phyloP scores from a whole-genome alignment of 768 basidiomycete genomes.

The Pleurotus pulmonarius region DNA sequence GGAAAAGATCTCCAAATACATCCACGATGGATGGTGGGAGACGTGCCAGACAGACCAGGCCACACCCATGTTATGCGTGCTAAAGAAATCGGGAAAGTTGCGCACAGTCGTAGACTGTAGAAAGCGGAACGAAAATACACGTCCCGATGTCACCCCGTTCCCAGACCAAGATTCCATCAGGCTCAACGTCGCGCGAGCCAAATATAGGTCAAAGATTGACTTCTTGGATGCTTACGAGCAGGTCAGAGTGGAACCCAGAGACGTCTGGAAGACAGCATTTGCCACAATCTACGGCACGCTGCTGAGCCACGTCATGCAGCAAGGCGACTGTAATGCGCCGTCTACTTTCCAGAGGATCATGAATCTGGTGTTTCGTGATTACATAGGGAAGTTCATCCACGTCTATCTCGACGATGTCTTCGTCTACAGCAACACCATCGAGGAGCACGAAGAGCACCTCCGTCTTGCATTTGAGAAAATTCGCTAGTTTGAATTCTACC shows the following conservation, averaged over 20 bases:
- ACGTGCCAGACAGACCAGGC: conserved; percentile 16
- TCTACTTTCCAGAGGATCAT: conserved; percentile 43
- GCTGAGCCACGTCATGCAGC: conserved; percentile 36
- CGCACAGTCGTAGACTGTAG: conserved; percentile 30
- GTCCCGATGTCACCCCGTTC: conserved; percentile 34
- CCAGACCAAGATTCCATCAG: conserved; percentile 33
- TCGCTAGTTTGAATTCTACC: conserved; percentile 22
- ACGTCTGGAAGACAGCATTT: conserved; percentile 29
- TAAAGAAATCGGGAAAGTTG: conserved; percentile 28
- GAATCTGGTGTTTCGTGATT: conserved; percentile 33
- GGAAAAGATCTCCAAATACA: conserved; percentile 28
- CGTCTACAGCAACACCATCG: conserved; percentile 29
- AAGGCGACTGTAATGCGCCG: conserved; percentile 42
- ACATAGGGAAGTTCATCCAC: conserved; percentile 35
- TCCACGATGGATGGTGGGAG: conserved; percentile 31
- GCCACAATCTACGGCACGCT: conserved; percentile 33
- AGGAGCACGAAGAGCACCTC: conserved; percentile 34
- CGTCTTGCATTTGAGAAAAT: conserved; percentile 25
- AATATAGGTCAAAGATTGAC: conserved; percentile 35
- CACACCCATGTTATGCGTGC: conserved; percentile 25
- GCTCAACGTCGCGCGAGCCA: conserved; percentile 25
- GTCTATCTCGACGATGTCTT: conserved; percentile 45
- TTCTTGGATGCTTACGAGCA: conserved; percentile 40
- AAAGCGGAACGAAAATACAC: conserved; percentile 36
- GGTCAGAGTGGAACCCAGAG: conserved; percentile 23